Evolutionary conservation across 2,329 filamentous ascomycete species (phyloP).

Genomic region (Venturia aucupariae): DNA sequence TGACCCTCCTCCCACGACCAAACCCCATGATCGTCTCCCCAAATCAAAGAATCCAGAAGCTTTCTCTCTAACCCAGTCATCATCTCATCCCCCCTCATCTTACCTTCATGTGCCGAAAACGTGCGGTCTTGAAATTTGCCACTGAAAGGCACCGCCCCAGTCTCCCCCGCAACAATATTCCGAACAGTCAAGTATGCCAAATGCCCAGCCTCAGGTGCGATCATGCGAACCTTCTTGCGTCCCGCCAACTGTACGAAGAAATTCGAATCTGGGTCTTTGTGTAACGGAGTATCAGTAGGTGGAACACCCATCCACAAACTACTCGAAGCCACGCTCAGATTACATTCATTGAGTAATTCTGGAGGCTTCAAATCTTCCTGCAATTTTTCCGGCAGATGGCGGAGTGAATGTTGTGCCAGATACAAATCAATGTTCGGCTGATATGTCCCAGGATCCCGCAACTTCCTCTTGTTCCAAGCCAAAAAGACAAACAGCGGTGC

Average conservation of each 20-base stretch:
- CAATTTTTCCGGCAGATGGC: conserved; percentile 55
- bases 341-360: conserved; percentile 33
- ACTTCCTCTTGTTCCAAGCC: conserved; percentile 36
- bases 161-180: conserved; percentile 41
- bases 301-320: conserved; percentile 83
- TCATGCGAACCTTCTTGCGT: conserved; percentile 62
- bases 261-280: conserved; percentile 91
- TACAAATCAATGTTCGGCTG: conserved; percentile 48
- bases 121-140: conserved; percentile 10
- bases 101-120: not conserved
- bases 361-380: conserved; percentile 61
- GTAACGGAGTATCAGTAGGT: conserved; percentile 82
- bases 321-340: conserved; percentile 71
- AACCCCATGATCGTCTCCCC: conserved; percentile 37
- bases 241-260: conserved; percentile 76
- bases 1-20: conserved; percentile 14
- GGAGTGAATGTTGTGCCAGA: conserved; percentile 71
- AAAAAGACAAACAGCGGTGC: conserved; percentile 58
- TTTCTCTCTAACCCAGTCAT: conserved; percentile 70
- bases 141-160: conserved; percentile 47
- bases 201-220: conserved; percentile 55
- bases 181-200: conserved; percentile 50
- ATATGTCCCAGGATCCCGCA: conserved; percentile 19
- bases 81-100: conserved; percentile 74
- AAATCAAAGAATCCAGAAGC: conserved; percentile 59